These are phyloP conservation scores for Calonectria montana DNA, from an alignment of 2,329 filamentous ascomycete genomes.

Conservation along the genomic window DNA sequence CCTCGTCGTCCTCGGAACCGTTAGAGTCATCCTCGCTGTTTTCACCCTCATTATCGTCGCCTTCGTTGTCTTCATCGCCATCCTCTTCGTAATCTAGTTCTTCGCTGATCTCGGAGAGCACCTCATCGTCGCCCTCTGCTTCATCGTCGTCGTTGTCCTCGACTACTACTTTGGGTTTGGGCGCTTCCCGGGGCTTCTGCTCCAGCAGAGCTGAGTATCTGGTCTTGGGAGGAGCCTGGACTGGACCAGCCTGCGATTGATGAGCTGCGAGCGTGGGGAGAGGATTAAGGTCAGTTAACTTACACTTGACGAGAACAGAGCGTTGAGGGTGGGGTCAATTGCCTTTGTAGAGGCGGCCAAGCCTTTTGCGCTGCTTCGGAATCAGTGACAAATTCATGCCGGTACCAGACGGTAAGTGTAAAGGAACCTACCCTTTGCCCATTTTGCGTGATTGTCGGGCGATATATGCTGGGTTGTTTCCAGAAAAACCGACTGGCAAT, in stretches of 20 bases:
- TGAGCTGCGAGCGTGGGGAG: conserved; percentile 27
- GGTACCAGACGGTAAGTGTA: conserved; percentile 6
- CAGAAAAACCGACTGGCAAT: conserved; percentile 17
- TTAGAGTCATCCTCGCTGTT: conserved; percentile 37
- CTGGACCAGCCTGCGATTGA: conserved; percentile 60
- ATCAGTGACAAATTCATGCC: conserved; percentile 31
- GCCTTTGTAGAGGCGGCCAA: conserved; percentile 62
- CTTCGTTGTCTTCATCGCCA: conserved; percentile 41
- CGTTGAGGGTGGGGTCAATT: conserved; percentile 76
- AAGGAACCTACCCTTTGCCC: conserved; percentile 38
- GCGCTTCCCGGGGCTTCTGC: conserved; percentile 47
- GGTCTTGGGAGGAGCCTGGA: conserved; percentile 57
- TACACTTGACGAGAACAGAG: conserved; percentile 80
- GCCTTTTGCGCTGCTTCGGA: conserved; percentile 48
- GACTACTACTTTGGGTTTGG: conserved; percentile 39
- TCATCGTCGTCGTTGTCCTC: conserved; percentile 47
- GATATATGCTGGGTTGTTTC: conserved; percentile 13
- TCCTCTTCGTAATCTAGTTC: conserved; percentile 50
- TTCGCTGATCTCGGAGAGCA: conserved; percentile 47
- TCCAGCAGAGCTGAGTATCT: conserved; percentile 56
- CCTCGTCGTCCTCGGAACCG: conserved; percentile 41
- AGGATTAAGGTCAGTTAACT: conserved; percentile 49
- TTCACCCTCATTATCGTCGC: conserved; percentile 35
- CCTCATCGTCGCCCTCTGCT: conserved; percentile 48
- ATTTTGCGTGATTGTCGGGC: conserved; percentile 28